Base-by-base conservation (phyloP, 148 eudicot genomes). In the Euryodendron excelsum region DNA sequence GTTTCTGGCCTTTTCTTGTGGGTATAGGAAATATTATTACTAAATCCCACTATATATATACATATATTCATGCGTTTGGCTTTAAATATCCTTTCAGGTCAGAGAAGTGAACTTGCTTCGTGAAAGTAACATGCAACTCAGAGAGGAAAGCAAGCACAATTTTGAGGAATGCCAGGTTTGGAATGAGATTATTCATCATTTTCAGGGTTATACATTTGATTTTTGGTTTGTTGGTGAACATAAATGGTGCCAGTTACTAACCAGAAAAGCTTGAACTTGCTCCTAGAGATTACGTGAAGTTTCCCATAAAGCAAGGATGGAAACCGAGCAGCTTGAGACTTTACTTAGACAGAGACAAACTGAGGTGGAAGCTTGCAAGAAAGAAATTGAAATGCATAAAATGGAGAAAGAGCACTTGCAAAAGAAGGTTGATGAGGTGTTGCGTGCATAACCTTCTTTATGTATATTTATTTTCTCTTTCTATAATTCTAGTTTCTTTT, bases 141-240 rank as follows among this genome's bases (percentile, higher is more conserved):
- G 99, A 79, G 99, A 93, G 88, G 99, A 96, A 80, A 96, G 90
- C 80, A 85, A 71, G 79, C 87, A 88, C 73, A 93, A 93, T 86
- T 90, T 93, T 78, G 95, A 93, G 77, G 99, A 96, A 82, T 93
- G 98, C 84, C 95, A 96, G 90, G 90, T 85, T 81, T 79, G 62
- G 21, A n/a, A 48, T 33, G 13, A 55, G 69, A 45, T 78, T 45
- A 33, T 59, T 56, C 23, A 25, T 67, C 34, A 30, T 52, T 66
- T 47, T 62, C 21, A 30, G 63, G 48, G 37, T 58, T 69, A 8
- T 33, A 11, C 6, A 47, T 33, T 59, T 39, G 45, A 33, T 62
- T 62, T 63, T 23, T 30, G 18, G 68, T 0, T n/a, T 55, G 17
- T 59, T 27, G 31, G 33, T 68, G 52, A 48, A 9, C 67, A 44